Conservation (phyloP, 140 eudicot species). For the Ambrosia hybrid region DNA sequence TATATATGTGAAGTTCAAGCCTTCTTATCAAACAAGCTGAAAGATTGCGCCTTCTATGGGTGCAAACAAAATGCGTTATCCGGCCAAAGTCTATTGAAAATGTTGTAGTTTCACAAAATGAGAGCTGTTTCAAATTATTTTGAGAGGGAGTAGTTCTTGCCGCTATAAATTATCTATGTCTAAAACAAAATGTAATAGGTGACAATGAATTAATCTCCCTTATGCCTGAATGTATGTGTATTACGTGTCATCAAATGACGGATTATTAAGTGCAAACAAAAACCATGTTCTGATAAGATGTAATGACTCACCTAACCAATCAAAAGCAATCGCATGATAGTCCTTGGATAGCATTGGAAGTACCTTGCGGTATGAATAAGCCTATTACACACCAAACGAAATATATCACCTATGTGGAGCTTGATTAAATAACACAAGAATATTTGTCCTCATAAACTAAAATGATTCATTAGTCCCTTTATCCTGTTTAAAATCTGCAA, state of each 20-base stretch:
- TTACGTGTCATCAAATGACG: slow-evolving; percentile 12
- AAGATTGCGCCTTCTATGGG: slow-evolving; percentile 1
- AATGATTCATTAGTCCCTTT: too few species aligned
- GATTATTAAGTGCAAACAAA: neutral
- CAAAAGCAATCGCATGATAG: slow-evolving; percentile 78
- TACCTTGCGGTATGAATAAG: slow-evolving; percentile 90
- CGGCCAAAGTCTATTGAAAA: neutral
- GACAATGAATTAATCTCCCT: slow-evolving; percentile 2
- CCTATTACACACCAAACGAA: too few species aligned
- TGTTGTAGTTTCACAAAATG: neutral
- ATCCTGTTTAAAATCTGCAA: neutral
- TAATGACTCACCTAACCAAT: slow-evolving; percentile 74
- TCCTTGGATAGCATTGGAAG: slow-evolving; percentile 75
- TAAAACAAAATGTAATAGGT: neutral
- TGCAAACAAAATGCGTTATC: neutral
- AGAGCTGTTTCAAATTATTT: neutral
- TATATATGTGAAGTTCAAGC: neutral
- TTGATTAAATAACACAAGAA: slow-evolving; percentile 12
- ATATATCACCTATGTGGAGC: too few species aligned
- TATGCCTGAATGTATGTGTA: neutral
- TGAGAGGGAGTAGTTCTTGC: neutral
- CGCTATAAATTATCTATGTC: neutral
- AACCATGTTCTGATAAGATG: neutral
- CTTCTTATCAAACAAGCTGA: neutral
- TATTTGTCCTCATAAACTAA: neutral